phyloP scores from a whole-genome alignment of 306 rosid genomes.

The Castanea mollissima region DNA sequence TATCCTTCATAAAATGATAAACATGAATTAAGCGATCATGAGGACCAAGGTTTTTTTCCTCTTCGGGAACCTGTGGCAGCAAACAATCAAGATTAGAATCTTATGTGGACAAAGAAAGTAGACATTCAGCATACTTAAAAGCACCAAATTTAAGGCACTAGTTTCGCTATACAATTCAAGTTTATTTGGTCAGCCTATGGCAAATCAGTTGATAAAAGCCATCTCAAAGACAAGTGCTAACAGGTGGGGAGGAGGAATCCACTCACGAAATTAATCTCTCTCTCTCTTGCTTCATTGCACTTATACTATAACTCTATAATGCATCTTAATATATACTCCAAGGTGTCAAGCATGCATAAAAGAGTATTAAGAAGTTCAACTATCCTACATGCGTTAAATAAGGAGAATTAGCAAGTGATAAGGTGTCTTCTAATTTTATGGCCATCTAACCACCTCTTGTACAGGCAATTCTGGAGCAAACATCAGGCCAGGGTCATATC shows the following conservation, averaged over 20 bases:
- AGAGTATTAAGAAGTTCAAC: background rate
- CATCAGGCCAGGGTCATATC: background rate
- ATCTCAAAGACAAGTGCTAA: background rate
- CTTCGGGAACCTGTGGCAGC: slow-evolving; percentile 73
- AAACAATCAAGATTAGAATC: background rate
- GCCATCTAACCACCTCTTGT: background rate
- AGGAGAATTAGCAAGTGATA: background rate
- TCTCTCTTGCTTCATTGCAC: too few relatives aligned
- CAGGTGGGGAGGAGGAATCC: too few relatives aligned
- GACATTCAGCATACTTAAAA: background rate
- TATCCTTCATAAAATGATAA: slow-evolving; percentile 84
- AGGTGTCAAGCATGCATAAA: background rate
- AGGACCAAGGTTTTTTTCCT: slow-evolving; percentile 77
- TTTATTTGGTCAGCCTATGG: background rate
- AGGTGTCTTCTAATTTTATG: background rate
- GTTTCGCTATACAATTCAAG: background rate
- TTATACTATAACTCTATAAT: too few relatives aligned
- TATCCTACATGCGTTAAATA: background rate
- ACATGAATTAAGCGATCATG: slow-evolving; percentile 80
- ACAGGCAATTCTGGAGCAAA: background rate
- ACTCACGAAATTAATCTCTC: too few relatives aligned
- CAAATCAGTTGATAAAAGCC: background rate
- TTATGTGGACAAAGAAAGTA: background rate
- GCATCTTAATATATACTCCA: too few relatives aligned
- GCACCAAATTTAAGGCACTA: background rate